These are phyloP conservation scores for Aureobasidium sp. DNA, from an alignment of 2,329 filamentous ascomycete species.

Conservation along the genomic window DNA sequence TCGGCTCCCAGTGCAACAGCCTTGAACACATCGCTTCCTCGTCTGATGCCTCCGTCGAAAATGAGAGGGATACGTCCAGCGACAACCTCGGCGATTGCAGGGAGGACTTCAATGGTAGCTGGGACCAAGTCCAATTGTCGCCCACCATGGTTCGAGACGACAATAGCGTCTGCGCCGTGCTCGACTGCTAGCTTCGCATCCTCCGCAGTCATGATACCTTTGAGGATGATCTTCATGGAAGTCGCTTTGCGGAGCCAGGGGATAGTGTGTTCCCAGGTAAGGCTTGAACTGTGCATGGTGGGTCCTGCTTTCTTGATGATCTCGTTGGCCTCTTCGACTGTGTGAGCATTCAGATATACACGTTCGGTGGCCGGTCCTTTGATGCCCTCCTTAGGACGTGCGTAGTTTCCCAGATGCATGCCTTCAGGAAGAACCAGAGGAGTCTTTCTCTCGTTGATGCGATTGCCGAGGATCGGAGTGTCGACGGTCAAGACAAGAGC, in stretches of 20 bases:
- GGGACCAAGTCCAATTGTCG: conserved; percentile 43
- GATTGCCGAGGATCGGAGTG: conserved; percentile 27
- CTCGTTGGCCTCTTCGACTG: conserved; percentile 8
- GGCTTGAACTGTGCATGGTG: conserved; percentile 19
- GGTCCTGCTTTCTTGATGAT: neutral
- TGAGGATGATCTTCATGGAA: conserved; percentile 46
- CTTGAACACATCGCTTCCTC: conserved; percentile 50
- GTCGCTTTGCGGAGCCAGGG: conserved; percentile 36
- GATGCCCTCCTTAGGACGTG: neutral
- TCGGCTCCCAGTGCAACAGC: conserved; percentile 43
- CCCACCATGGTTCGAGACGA: conserved; percentile 35
- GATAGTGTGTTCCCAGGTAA: conserved; percentile 43
- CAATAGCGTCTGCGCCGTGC: conserved; percentile 34
- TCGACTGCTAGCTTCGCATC: conserved; percentile 40
- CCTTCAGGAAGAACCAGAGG: conserved; percentile 17
- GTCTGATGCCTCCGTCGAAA: conserved; percentile 50
- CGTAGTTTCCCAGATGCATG: conserved; percentile 22
- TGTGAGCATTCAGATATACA: conserved; percentile 2
- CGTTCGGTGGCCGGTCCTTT: neutral
- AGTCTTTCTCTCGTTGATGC: conserved; percentile 26
- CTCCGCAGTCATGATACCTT: conserved; percentile 35
- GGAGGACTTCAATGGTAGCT: conserved; percentile 40
- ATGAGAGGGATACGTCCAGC: conserved; percentile 45
- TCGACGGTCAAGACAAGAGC: conserved; percentile 27
- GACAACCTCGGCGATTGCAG: conserved; percentile 25